Evolutionary conservation across 805 yeast species (phyloP), one percentile per base, ranked within the genome.

Genomic region (Candida alai): DNA sequence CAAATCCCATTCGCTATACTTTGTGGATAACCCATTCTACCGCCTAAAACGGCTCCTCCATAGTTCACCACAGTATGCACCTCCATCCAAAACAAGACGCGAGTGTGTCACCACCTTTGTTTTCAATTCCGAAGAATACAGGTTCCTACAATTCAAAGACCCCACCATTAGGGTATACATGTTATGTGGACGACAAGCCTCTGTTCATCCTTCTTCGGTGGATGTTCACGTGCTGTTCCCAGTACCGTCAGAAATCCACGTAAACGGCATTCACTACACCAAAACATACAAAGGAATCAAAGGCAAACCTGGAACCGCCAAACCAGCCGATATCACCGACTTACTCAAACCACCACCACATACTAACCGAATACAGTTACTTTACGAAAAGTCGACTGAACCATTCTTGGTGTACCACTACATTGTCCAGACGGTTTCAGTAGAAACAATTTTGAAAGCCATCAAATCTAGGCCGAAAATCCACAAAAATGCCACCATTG

Each of bases 241-340:
- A 0, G 65, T 61, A 18, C 86, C 85, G 4, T 61, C 80, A 29
- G 94, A 84, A 49, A 62, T 89, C 3, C 68, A 66, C 25, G 67
- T 84, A 24, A 86, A 90, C 50, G 69, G 67, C 4, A 78, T 70
- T 23, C 76, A 76, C 39, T 73, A 79, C 2, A 37, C 45, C 12
- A 49, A 47, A 35, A 45, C 40, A 32, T 50, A 51, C 30, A 74
- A 79, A 36, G 97, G 97, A 1, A 60, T 88, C 19, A 86, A 86
- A 49, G 82, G 81, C 30, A 74, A 71, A 39, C 73, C 74, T 0
- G 96, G 95, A 0, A 80, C 96, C 0, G 81, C 88, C 1, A 73
- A 76, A 40, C 96, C 97, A 0, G 88, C 86, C 0, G 84, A 89
- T 53, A 45, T 90, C 26, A 83, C 95, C 0, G 65, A 66, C 2